These are phyloP conservation scores for Groenewaldozyma sp. DNA, from an alignment of 1,139 yeast species.

Conservation along the genomic window DNA sequence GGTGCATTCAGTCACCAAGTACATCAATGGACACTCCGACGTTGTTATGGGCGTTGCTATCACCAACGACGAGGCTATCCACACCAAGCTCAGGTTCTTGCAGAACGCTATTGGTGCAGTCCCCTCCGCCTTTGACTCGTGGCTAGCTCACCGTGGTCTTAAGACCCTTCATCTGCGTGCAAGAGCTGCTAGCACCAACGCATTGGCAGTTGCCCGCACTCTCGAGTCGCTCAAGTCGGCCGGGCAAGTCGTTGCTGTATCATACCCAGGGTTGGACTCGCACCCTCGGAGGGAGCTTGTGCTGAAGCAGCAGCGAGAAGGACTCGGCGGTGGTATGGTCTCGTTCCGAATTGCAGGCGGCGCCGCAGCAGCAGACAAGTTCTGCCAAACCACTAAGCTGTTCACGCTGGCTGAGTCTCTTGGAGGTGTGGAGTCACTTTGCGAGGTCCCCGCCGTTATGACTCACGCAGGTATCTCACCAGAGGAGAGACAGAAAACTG, in stretches of 20 bases:
- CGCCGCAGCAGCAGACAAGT: conserved; percentile 62
- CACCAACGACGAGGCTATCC: conserved; percentile 52
- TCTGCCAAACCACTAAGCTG: conserved; percentile 64
- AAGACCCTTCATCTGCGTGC: conserved; percentile 80
- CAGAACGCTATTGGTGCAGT: conserved; percentile 87
- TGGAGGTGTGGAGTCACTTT: conserved; percentile 81
- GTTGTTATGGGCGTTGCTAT: conserved; percentile 83
- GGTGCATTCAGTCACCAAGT: conserved; percentile 83
- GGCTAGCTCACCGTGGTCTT: conserved; percentile 90
- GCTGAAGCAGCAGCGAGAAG: conserved; percentile 68
- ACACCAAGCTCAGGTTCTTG: conserved; percentile 60
- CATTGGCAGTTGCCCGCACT: conserved; percentile 63
- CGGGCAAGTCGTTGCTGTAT: conserved; percentile 50
- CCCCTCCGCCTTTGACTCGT: conserved; percentile 84
- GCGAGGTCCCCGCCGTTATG: conserved; percentile 88
- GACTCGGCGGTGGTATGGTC: conserved; percentile 87
- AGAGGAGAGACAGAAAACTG: conserved; percentile 69
- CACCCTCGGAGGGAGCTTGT: conserved; percentile 60
- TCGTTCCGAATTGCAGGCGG: conserved; percentile 83
- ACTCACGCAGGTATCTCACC: conserved; percentile 88
- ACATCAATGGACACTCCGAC: conserved; percentile 88
- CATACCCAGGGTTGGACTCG: conserved; percentile 72
- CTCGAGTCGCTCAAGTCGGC: conserved; percentile 36
- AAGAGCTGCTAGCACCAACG: conserved; percentile 56
- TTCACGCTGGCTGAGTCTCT: conserved; percentile 85